A percentile compares a stretch with the other conserved stretches of the same genome.
Conservation (phyloP, 2,329 filamentous ascomycete genomes). For the Lachnellula willkommii region DNA sequence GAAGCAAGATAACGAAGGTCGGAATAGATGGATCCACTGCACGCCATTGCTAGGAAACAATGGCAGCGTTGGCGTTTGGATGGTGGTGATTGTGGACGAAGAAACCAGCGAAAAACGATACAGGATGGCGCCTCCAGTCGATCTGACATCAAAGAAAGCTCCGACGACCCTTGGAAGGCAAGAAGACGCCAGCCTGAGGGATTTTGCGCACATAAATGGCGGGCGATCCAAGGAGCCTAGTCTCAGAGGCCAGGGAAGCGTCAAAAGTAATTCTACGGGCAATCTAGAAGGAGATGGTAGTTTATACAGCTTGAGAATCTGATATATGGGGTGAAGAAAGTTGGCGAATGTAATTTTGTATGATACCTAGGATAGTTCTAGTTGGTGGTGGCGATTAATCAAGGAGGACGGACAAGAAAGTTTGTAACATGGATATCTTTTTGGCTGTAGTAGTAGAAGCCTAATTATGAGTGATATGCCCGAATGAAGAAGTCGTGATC, state of each 20-base stretch:
- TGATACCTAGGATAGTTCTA: too few relatives aligned
- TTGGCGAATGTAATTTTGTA: not conserved
- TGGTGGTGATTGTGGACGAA: slow-evolving; percentile 68
- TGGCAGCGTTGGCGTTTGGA: slow-evolving; percentile 69
- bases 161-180: slow-evolving; percentile 4
- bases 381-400: too few relatives aligned
- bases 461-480: too few relatives aligned
- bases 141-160: slow-evolving; percentile 25
- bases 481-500: too few relatives aligned
- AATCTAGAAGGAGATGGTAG: slow-evolving; percentile 17
- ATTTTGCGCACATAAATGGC: slow-evolving; percentile 23
- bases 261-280: not conserved
- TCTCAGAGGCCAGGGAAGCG: slow-evolving; percentile 1
- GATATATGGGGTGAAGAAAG: not conserved
- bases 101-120: slow-evolving; percentile 34
- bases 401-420: too few relatives aligned
- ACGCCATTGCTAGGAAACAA: slow-evolving; percentile 65
- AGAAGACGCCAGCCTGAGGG: slow-evolving; percentile 21
- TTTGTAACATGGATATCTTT: too few relatives aligned
- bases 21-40: slow-evolving; percentile 70
- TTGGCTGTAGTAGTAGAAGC: too few relatives aligned
- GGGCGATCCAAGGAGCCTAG: not conserved
- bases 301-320: slow-evolving; percentile 23
- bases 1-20: slow-evolving; percentile 44
- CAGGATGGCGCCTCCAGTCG: slow-evolving; percentile 28